These are phyloP conservation scores for Gardenia jasminoides DNA, from an alignment of 257 asterid species.

Conservation along the genomic window DNA sequence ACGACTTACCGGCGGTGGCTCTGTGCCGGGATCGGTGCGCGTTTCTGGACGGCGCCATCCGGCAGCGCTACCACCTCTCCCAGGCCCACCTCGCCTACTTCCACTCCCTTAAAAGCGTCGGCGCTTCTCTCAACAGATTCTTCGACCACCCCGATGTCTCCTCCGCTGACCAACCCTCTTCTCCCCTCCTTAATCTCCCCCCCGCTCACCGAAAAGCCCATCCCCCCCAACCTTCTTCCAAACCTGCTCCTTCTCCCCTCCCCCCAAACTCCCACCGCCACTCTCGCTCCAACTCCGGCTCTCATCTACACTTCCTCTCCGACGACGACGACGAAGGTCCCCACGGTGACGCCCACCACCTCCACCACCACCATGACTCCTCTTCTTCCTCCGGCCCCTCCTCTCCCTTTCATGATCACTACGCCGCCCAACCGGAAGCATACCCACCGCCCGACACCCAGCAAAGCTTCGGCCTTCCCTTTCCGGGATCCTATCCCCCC, in stretches of 20 bases:
- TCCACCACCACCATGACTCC: conserved; percentile 48
- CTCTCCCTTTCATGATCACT: conserved; percentile 17
- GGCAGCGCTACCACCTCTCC: conserved; percentile 76
- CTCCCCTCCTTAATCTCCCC: conserved; percentile 70
- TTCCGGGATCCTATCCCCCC: not conserved
- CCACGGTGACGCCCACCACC: conserved; percentile 45
- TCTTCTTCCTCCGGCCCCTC: conserved; percentile 22
- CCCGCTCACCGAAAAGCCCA: conserved; percentile 7
- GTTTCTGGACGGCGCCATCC: conserved; percentile 80
- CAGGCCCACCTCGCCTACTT: conserved; percentile 76
- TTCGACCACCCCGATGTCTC: conserved; percentile 24
- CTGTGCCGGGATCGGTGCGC: conserved; percentile 83
- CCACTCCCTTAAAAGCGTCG: conserved; percentile 66
- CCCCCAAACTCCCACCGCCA: conserved; percentile 15
- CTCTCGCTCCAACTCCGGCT: conserved; percentile 64
- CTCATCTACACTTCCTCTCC: conserved; percentile 76
- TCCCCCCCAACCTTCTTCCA: conserved; percentile 30
- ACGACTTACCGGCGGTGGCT: conserved; percentile 81
- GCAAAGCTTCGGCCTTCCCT: conserved; percentile 1
- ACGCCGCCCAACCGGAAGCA: not conserved
- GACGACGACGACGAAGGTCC: conserved; percentile 38
- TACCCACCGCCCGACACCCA: no score
- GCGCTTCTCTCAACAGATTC: conserved; percentile 61
- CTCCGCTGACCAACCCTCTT: conserved; percentile 1
- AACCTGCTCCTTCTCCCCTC: conserved; percentile 38